Conservation (phyloP, 306 rosid species). For the Fagus sylvatica region DNA sequence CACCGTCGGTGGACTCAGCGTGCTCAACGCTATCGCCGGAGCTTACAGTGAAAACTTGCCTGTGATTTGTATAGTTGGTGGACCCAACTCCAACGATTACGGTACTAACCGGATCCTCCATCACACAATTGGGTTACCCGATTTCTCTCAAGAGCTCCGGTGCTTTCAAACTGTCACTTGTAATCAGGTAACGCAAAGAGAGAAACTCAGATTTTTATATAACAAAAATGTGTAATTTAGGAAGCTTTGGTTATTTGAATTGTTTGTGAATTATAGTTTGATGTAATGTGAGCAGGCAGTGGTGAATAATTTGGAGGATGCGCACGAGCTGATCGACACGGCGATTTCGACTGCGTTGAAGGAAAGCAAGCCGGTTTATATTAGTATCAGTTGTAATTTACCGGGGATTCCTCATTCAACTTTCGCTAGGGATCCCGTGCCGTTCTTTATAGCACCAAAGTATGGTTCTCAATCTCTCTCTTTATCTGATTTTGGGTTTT, state of each 20-base stretch:
- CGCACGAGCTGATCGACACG: slow-evolving; percentile 80
- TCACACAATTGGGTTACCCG: slow-evolving; percentile 78
- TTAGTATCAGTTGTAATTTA: slow-evolving; percentile 77
- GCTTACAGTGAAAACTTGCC: slow-evolving; percentile 85
- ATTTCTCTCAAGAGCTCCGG: slow-evolving; percentile 69
- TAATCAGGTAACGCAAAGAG: slow-evolving; percentile 44
- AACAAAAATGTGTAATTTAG: no score
- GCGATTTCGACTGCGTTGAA: slow-evolving; percentile 90
- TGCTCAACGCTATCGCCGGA: slow-evolving; percentile 86
- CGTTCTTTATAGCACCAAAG: slow-evolving; percentile 71
- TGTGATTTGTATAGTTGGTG: slow-evolving; percentile 74
- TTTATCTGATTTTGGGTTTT: neutral
- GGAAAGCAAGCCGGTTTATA: slow-evolving; percentile 87
- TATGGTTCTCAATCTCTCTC: slow-evolving; percentile 23
- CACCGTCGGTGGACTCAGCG: slow-evolving; percentile 92
- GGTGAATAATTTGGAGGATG: slow-evolving; percentile 79
- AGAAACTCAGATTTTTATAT: neutral
- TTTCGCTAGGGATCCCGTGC: slow-evolving; percentile 80
- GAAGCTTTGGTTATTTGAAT: no score
- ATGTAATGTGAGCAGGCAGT: slow-evolving; percentile 53
- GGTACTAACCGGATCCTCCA: slow-evolving; percentile 86
- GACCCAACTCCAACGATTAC: slow-evolving; percentile 83
- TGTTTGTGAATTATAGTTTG: neutral
- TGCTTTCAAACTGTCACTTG: slow-evolving; percentile 86
- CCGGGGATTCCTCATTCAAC: slow-evolving; percentile 71